Evolutionary conservation across 2,329 filamentous ascomycete genomes (phyloP), one percentile per base, ranked within the genome.

Genomic region (Aureobasidium leucospermi): DNA sequence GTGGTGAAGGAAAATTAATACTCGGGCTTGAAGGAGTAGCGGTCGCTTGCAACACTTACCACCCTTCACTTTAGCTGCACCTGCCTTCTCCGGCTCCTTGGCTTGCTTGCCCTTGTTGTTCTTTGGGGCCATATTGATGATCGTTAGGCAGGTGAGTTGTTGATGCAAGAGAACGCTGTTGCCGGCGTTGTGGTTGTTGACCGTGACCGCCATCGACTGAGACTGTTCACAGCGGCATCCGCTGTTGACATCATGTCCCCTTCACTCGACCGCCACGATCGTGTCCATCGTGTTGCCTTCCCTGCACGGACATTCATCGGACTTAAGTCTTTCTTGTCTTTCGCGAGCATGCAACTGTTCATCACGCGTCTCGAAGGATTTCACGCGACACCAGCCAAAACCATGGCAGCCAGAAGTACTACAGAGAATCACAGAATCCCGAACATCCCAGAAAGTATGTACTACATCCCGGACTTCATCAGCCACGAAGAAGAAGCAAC

Each of bases 381-480:
- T 23, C 23, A 23, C 23, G 23, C 23, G 3, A 23, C 3, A 23
- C 2, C 23, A 23, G 23, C 23, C 23, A 23, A 3, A 15, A 55
- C n/a, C 6, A 60, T 60, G 59, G 41, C 53, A n/a, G 28, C 48
- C 13, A 19, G 34, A 13, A 23, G 8, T 10, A 5, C 28, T 6
- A 46, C 58, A 2, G 39, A 46, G 13, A 8, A 15, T 13, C 60
- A 60, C 51, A 66, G 67, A 64, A 80, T 92, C 61, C 63, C 71
- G 7, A 67, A 67, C 34, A 77, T 91, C 2, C 87, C 88, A 4
- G 70, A 79, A 1, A 76, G 81, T 36, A 88, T 90, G 58, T 96
- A 87, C 76, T 96, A 97, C 75, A 87, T 96, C 60, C 81, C 90
- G 7, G 79, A 92, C 70, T 96, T 96, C 75, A 87, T 97, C 70